Percentiles rank a stretch among this genome's conserved stretches.
Conservation (phyloP, 139 green algal genomes). For the Ulvella scutata region DNA sequence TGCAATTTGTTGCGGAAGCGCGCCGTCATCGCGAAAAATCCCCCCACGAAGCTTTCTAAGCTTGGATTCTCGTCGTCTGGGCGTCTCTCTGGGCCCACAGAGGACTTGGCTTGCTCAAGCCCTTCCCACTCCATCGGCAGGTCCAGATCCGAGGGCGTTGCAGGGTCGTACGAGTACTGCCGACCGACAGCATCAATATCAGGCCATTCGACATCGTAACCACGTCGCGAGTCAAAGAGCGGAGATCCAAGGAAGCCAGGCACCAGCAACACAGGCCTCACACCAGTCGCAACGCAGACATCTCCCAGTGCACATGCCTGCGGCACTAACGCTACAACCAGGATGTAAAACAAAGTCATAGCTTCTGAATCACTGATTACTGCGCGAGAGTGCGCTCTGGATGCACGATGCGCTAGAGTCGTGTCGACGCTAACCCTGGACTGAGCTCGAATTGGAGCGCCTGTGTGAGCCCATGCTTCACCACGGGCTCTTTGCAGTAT, state of each 20-base stretch:
- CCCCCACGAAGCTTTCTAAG: background rate
- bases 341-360: too few relatives aligned
- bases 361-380: too few relatives aligned
- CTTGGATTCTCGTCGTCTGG: background rate
- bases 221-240: background rate
- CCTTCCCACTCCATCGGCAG: background rate
- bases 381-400: too few relatives aligned
- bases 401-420: too few relatives aligned
- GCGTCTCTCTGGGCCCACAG: background rate
- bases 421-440: too few relatives aligned
- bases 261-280: background rate
- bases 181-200: background rate
- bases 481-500: too few relatives aligned
- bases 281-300: background rate
- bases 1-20: too few relatives aligned
- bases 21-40: background rate
- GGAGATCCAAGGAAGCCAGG: background rate
- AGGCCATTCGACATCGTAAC: background rate
- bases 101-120: background rate
- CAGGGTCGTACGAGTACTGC: background rate
- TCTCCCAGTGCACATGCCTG: too few relatives aligned
- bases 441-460: too few relatives aligned
- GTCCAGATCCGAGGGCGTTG: background rate
- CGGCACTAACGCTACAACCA: too few relatives aligned
- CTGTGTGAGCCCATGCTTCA: too few relatives aligned